phyloP scores from a whole-genome alignment of 768 basidiomycete species.

The Termitomyces sp. region DNA sequence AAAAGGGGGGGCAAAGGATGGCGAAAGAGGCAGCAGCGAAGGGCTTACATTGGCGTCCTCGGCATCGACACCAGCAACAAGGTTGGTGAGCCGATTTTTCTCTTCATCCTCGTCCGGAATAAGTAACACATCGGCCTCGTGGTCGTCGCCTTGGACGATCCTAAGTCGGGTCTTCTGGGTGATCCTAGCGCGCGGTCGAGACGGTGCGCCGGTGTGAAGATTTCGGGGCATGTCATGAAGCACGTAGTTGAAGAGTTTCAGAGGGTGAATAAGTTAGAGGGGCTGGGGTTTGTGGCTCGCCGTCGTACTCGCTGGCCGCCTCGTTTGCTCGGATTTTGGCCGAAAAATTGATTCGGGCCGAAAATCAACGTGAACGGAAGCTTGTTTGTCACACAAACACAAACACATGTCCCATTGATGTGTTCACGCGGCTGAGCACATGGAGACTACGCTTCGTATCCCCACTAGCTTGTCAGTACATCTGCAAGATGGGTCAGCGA shows the following conservation, averaged over 20 bases:
- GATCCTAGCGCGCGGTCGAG: conserved; percentile 83
- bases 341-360: conserved; percentile 59
- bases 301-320: conserved; percentile 44
- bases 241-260: conserved; percentile 29
- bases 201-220: conserved; percentile 69
- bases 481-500: background rate
- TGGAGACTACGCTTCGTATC: background rate
- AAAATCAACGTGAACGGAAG: conserved; percentile 34
- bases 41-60: conserved; percentile 89
- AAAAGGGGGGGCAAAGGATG: conserved; percentile 31
- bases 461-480: background rate
- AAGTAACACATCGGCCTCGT: conserved; percentile 75
- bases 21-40: conserved; percentile 24
- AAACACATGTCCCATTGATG: conserved; percentile 17
- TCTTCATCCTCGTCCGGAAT: conserved; percentile 87
- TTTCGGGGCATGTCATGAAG: conserved; percentile 88
- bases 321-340: conserved; percentile 57
- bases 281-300: conserved; percentile 18
- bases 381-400: conserved; percentile 33
- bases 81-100: conserved; percentile 68
- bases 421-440: background rate
- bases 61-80: conserved; percentile 84
- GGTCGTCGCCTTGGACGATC: conserved; percentile 72
- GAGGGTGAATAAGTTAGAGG: conserved; percentile 31
- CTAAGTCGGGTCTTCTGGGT: conserved; percentile 90